Evolutionary conservation across 345 rosid genomes (phyloP), one percentile per base, ranked within the genome.

Genomic region (Citrus australasica): DNA sequence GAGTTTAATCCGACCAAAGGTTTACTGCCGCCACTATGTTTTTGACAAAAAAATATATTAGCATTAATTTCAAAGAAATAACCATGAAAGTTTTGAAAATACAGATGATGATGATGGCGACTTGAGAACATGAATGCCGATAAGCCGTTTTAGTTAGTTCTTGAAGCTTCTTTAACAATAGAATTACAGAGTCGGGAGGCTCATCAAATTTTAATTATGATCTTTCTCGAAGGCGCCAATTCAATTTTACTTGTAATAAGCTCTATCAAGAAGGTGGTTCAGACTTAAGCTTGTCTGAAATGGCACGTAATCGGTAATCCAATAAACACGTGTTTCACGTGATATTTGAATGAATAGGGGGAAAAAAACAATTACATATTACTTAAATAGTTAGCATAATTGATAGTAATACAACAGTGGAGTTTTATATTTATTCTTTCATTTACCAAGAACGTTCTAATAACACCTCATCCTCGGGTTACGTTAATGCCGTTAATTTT

Each of bases 1-100:
- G 66, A 74, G 67, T n/a, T 38, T 68, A 67, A 67, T 63, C 62
- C 48, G 67, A 62, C 67, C 81, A 51, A 72, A 40, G 4, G 59
- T 21, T 61, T 51, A 22, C 4, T 69, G 75, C 76, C 80, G 76
- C 53, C 81, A 63, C 69, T 42, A 40, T 4, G 67, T 61, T 60
- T 37, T 17, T 69, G 62, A 69, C 69, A 30, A 76, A 33, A 30
- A 76, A 33, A 59, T 4, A n/a, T 32, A 24, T 32, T 16, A n/a
- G 62, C 58, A 38, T 46, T 32, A 9, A 51, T 63, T 71, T 61
- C 71, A 70, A 78, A 32, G 35, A 30, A 53, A 48, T 64, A 78
- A 64, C 55, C 10, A 78, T 55, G 17, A 35, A 46, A 72, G 8
- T 9, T 58, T 78, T 78, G 76, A 78, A 72, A 14, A 14, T 72